Evolutionary conservation across 2,329 filamentous ascomycete species (phyloP).

Genomic region (Xylogone sp.): DNA sequence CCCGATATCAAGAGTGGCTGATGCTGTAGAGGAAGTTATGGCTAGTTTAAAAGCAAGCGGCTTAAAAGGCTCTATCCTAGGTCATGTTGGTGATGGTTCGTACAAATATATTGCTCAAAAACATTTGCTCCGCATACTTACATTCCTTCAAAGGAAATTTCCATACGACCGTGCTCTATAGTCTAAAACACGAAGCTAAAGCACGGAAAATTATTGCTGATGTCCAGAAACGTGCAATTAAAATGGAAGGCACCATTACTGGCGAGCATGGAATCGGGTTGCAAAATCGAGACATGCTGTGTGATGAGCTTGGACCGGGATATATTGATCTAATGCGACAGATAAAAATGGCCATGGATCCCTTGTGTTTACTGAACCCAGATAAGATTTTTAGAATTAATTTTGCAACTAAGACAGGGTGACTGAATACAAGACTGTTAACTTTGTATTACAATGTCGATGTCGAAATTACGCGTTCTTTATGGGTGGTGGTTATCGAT

Average conservation of each 20-base stretch:
- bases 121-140: no score
- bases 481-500: no score
- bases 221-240: conserved; percentile 81
- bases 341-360: neutral
- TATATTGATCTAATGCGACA: neutral
- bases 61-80: conserved; percentile 78
- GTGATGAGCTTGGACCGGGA: conserved; percentile 25
- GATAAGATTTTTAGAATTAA: neutral
- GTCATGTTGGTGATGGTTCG: conserved; percentile 84
- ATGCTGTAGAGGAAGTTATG: conserved; percentile 25
- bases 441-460: no score
- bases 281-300: conserved; percentile 74
- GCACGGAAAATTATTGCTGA: conserved; percentile 71
- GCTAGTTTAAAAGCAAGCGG: conserved; percentile 73
- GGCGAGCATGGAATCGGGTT: conserved; percentile 84
- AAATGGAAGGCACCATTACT: conserved; percentile 91
- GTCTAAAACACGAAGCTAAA: conserved; percentile 77
- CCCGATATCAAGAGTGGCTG: conserved; percentile 68
- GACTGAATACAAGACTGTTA: no score
- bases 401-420: neutral
- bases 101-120: conserved; percentile 86
- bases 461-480: no score
- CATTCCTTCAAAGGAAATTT: conserved; percentile 94
- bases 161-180: conserved; percentile 83
- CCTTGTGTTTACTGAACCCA: neutral